Conservation (phyloP, 1,139 yeast species). For the Scheffersomyces parashehatae region DNA sequence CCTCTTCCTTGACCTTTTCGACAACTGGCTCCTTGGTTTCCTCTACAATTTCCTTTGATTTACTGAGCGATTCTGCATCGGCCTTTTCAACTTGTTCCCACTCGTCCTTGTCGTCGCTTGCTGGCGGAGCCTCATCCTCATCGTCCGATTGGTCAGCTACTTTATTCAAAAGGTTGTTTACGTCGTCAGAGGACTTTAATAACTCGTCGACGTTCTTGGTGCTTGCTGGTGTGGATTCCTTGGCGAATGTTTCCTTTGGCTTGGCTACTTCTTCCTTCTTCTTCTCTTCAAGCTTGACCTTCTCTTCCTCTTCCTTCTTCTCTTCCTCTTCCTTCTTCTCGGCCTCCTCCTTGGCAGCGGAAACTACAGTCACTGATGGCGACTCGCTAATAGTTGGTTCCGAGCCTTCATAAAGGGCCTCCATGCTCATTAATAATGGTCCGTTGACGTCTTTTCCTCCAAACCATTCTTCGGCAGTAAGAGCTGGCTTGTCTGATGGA, state of each 20-base stretch:
- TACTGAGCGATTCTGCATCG: constrained; percentile 3
- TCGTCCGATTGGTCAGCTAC: constrained; percentile 44
- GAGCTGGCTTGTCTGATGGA: constrained; percentile 76
- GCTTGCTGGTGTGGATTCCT: constrained; percentile 11
- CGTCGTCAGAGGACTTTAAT: constrained; percentile 41
- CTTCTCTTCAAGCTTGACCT: constrained; percentile 18
- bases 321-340: constrained; percentile 17
- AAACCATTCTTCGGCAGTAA: constrained; percentile 77
- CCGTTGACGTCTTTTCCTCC: constrained; percentile 76
- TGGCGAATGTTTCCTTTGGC: constrained; percentile 7
- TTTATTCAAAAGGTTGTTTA: constrained; percentile 37
- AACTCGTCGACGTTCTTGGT: constrained; percentile 38
- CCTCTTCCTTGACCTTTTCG: constrained; percentile 17
- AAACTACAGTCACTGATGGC: constrained; percentile 29
- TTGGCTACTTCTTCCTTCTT: constrained; percentile 8
- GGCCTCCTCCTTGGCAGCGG: constrained; percentile 25
- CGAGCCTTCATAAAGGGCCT: constrained; percentile 75
- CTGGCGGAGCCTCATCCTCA: constrained; percentile 32
- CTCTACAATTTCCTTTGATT: constrained; percentile 10
- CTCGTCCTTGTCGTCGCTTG: constrained; percentile 30
- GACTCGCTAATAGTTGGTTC: constrained; percentile 45
- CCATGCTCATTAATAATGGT: constrained; percentile 80
- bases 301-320: constrained; percentile 20
- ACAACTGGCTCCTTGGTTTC: constrained; percentile 12
- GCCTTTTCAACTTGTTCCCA: constrained; percentile 42